Percentiles rank a stretch among this genome's conserved stretches.
Conservation (phyloP, 2,329 filamentous ascomycete species). For the Metarhizium brunneum region DNA sequence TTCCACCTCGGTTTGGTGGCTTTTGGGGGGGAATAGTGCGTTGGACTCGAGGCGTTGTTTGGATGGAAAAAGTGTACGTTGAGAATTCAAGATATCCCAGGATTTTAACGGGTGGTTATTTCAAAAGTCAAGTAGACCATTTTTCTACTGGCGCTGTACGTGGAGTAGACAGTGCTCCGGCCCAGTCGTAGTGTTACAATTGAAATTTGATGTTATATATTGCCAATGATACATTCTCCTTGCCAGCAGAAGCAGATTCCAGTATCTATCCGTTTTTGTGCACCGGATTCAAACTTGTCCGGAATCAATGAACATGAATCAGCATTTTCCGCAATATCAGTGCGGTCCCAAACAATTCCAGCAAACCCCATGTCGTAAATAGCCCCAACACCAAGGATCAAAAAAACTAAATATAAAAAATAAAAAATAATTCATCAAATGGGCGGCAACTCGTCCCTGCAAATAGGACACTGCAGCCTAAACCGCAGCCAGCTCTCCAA, state of each 20-base stretch:
- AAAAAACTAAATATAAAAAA: background rate
- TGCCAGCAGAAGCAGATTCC: background rate
- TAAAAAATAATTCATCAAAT: constrained; percentile 40
- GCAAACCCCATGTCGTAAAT: background rate
- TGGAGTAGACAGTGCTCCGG: background rate
- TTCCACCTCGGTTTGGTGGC: background rate
- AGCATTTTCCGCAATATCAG: background rate
- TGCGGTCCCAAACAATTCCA: background rate
- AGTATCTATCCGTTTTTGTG: no score
- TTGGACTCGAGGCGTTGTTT: background rate
- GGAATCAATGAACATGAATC: no score
- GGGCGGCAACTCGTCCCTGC: constrained; percentile 79
- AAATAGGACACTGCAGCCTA: constrained; percentile 88
- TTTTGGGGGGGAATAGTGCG: background rate
- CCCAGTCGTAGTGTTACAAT: background rate
- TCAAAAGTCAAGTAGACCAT: background rate
- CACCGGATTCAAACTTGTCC: no score
- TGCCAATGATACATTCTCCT: background rate
- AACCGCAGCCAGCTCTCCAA: constrained; percentile 96
- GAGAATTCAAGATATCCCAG: background rate
- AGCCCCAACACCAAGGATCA: background rate
- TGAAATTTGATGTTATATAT: background rate
- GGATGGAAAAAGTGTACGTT: background rate
- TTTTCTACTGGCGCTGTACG: background rate
- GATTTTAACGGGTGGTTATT: background rate